phyloP scores from a whole-genome alignment of 495 filamentous ascomycete genomes.

The Aspergillus heteromorphus region DNA sequence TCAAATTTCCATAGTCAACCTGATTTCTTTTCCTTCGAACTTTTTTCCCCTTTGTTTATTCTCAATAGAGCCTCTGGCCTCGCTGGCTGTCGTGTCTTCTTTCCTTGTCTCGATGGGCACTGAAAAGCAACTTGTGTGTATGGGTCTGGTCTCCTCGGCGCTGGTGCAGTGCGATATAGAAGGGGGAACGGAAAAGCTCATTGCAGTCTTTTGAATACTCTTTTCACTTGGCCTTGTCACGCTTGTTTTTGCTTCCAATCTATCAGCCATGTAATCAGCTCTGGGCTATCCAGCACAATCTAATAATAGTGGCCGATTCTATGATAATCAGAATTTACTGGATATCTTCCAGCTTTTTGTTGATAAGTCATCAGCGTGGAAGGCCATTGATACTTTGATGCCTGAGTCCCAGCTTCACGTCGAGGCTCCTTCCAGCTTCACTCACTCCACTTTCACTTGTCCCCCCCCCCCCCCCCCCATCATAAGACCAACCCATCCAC shows the following conservation, averaged over 20 bases:
- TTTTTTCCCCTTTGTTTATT: slow-evolving; percentile 5
- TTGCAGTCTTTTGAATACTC: not conserved
- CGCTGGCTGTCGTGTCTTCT: not conserved
- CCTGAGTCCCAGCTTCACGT: not conserved
- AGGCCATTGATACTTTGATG: not conserved
- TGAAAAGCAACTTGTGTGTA: not conserved
- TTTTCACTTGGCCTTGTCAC: not conserved
- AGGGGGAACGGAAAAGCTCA: slow-evolving; percentile 1
- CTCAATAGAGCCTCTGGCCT: not conserved
- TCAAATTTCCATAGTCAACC: slow-evolving; percentile 22
- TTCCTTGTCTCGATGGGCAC: not conserved
- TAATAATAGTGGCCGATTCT: not conserved
- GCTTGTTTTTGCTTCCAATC: too few species aligned
- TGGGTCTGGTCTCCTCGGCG: slow-evolving; percentile 2
- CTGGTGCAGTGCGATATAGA: slow-evolving; percentile 7
- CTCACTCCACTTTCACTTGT: not conserved
- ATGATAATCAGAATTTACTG: not conserved
- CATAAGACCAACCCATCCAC: not conserved
- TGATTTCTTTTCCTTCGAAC: slow-evolving; percentile 13
- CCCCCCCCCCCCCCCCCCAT: too few species aligned
- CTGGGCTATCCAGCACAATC: not conserved
- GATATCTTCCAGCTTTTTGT: not conserved
- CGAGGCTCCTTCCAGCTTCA: not conserved
- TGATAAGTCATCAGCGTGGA: too few species aligned
- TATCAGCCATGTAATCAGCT: not conserved